Conservation (phyloP, 2,329 filamentous ascomycete species). For the Talaromyces funiculosus region DNA sequence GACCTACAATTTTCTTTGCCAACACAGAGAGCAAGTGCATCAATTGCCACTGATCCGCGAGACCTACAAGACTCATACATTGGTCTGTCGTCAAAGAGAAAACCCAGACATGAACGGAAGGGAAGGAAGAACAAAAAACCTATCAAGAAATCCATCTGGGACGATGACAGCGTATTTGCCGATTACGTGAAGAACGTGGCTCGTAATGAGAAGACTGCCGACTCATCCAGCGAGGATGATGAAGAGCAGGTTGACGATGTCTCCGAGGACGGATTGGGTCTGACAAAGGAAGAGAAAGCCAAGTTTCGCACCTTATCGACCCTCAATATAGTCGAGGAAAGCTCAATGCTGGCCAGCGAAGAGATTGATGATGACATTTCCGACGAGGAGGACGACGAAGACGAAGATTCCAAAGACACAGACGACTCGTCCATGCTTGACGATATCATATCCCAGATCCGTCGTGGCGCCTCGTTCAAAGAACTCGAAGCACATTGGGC, state of each 20-base stretch:
- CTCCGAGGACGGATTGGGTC: constrained; percentile 18
- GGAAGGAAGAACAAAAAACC: background rate
- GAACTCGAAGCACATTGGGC: constrained; percentile 2
- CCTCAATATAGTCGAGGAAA: background rate
- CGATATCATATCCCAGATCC: constrained; percentile 24
- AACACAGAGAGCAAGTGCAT: background rate
- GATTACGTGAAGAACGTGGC: constrained; percentile 40
- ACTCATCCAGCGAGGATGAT: constrained; percentile 14
- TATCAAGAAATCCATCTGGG: constrained; percentile 15
- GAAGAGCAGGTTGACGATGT: constrained; percentile 16
- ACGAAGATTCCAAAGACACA: constrained; percentile 8
- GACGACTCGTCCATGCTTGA: constrained; percentile 41
- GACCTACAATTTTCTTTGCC: background rate
- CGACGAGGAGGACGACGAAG: constrained; percentile 14
- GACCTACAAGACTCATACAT: constrained; percentile 3
- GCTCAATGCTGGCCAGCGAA: background rate
- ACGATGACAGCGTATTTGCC: constrained; percentile 40
- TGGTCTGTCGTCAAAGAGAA: background rate
- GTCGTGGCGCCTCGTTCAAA: constrained; percentile 4
- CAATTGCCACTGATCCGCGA: background rate
- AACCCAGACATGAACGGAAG: background rate
- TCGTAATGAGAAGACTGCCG: constrained; percentile 1
- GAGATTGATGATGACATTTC: constrained; percentile 18
- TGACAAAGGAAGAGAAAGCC: constrained; percentile 18
- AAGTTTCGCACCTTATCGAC: background rate